phyloP scores from a whole-genome alignment of 2,329 filamentous ascomycete genomes.

The Ampelomyces quisqualis region DNA sequence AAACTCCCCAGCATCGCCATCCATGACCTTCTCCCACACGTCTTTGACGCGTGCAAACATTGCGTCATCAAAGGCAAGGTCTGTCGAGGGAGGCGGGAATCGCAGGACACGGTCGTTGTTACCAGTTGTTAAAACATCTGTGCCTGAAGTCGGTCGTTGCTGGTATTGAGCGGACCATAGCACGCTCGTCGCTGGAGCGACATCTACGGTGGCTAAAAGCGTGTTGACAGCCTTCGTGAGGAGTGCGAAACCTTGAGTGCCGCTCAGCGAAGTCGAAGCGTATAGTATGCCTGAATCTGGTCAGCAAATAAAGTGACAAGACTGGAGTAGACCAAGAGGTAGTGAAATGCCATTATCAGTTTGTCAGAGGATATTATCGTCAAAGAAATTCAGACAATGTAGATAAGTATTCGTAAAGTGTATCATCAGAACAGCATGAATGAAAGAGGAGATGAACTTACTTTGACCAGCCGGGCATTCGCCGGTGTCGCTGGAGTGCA shows the following conservation, averaged over 20 bases:
- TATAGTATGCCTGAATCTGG: slow-evolving; percentile 58
- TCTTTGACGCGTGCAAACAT: slow-evolving; percentile 66
- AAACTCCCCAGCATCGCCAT: slow-evolving; percentile 59
- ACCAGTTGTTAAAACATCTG: slow-evolving; percentile 23
- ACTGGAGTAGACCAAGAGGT: slow-evolving; percentile 2
- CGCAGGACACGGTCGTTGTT: slow-evolving; percentile 51
- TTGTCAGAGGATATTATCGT: slow-evolving; percentile 85
- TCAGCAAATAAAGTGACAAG: slow-evolving; percentile 39
- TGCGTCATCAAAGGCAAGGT: slow-evolving; percentile 73
- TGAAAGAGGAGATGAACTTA: slow-evolving; percentile 59
- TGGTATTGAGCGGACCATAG: slow-evolving; percentile 58
- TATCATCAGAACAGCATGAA: slow-evolving; percentile 72
- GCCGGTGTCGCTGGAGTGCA: slow-evolving; percentile 87
- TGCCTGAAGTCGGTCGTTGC: slow-evolving; percentile 41
- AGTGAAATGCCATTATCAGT: slow-evolving; percentile 63
- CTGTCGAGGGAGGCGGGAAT: slow-evolving; percentile 61
- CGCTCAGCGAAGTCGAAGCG: slow-evolving; percentile 49
- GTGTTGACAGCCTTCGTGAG: slow-evolving; percentile 47
- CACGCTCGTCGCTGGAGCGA: slow-evolving; percentile 41
- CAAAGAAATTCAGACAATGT: slow-evolving; percentile 98
- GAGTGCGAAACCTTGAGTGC: slow-evolving; percentile 36
- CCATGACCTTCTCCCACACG: slow-evolving; percentile 68
- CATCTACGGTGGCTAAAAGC: slow-evolving; percentile 46
- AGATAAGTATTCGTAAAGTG: slow-evolving; percentile 93
- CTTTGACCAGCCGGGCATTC: slow-evolving; percentile 88